Evolutionary conservation across 2,329 filamentous ascomycete genomes (phyloP), one percentile per base, ranked within the genome.

Genomic region (Cordyceps pruinosa): DNA sequence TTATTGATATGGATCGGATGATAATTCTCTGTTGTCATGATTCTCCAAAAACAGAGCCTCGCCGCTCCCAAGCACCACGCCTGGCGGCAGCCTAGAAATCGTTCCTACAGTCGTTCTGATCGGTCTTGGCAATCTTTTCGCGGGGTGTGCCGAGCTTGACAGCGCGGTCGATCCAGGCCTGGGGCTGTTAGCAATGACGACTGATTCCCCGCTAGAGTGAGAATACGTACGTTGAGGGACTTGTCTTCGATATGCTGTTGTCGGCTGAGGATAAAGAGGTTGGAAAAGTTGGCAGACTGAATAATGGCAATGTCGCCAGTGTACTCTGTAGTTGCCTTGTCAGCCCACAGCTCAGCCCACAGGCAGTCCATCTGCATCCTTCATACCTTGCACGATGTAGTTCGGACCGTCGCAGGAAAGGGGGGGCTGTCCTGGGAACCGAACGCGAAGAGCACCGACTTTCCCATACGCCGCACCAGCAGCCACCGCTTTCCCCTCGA

Each of bases 201-300:
- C 30, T 19, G 2, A 32, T 32, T 39, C 23, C 21, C 15, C 12
- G 6, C 1, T 30, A 32, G 2, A 2, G 12, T 25, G 8, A 35
- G 37, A 7, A 7, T 21, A 55, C 67, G 62, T 60, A 69, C 67
- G 47, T 70, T 63, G 8, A 70, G 59, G 30, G 64, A 60, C 17
- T 60, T 56, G 2, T 64, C 65, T 12, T 66, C 61, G 25, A 66
- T 61, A 17, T 66, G 60, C 60, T 68, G 68, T 45, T 66, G 58
- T 13, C 68, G 63, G 52, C 68, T 70, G 39, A 70, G 64, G 42
- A 70, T 61, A 56, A 70, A 70, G 25, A 69, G 62, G 9, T 68
- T 69, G 13, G 62, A 64, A 49, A 69, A 69, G 59, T 69, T 69
- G 61, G 64, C 67, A 23, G 65, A 64, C 52, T 70, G 68, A 4